These are phyloP conservation scores for Gossypium bickii DNA, from an alignment of 345 rosid genomes.

Conservation along the genomic window DNA sequence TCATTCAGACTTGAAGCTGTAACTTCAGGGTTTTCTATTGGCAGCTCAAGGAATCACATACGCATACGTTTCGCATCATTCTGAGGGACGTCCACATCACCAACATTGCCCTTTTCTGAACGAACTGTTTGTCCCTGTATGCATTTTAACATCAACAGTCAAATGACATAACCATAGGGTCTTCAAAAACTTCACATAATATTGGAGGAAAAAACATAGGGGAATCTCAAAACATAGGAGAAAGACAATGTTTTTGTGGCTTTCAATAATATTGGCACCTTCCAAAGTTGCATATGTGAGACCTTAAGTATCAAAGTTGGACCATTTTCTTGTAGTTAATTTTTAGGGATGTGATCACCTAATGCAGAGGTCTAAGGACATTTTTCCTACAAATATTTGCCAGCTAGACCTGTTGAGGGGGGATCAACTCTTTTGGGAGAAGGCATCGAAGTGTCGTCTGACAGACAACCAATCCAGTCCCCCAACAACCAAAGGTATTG, in stretches of 20 bases:
- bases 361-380: not conserved
- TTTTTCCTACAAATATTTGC: not conserved
- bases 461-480: no score
- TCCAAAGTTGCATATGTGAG: not conserved
- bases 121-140: constrained; percentile 39
- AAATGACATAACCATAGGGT: no score
- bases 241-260: not conserved
- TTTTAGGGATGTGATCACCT: not conserved
- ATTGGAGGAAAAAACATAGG: not conserved
- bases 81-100: constrained; percentile 72
- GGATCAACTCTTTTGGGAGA: no score
- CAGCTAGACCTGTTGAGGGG: not conserved
- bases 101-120: constrained; percentile 39
- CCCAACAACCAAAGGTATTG: no score
- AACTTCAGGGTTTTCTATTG: not conserved
- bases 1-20: not conserved
- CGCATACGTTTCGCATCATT: constrained; percentile 63
- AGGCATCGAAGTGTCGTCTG: no score
- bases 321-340: not conserved
- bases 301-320: not conserved
- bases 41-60: constrained; percentile 24
- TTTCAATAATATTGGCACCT: not conserved
- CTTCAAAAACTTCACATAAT: not conserved
- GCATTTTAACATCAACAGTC: constrained; percentile 12
- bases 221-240: not conserved